Percentiles rank a stretch among this genome's conserved stretches.
Conservation (phyloP, 768 basidiomycete species). For the Suillus brevipes region DNA sequence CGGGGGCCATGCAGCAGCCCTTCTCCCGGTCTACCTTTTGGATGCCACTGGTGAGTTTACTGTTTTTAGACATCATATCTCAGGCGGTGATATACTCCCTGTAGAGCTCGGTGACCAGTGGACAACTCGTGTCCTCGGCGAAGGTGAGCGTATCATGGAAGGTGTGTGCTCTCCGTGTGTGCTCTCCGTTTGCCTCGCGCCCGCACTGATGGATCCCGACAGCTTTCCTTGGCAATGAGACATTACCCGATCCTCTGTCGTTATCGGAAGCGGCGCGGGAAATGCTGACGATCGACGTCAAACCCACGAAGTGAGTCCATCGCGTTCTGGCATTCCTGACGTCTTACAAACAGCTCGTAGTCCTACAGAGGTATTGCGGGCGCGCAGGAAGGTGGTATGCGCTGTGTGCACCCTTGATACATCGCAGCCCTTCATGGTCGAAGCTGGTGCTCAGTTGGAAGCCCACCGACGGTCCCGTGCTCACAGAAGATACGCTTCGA, state of each 20-base stretch:
- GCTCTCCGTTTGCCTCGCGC: constrained; percentile 25
- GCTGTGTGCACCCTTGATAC: constrained; percentile 54
- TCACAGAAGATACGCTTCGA: constrained; percentile 51
- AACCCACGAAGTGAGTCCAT: constrained; percentile 22
- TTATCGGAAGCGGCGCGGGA: constrained; percentile 57
- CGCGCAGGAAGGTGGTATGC: constrained; percentile 34
- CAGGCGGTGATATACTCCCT: constrained; percentile 5
- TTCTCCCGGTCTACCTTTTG: constrained; percentile 54
- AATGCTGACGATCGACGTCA: constrained; percentile 49
- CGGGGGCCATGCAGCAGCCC: constrained; percentile 20
- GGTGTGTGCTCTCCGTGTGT: constrained; percentile 56
- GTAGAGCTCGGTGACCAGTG: constrained; percentile 58
- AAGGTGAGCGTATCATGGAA: constrained; percentile 49
- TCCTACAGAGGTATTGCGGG: constrained; percentile 53
- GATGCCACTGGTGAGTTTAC: constrained; percentile 62
- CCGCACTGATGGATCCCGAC: constrained; percentile 1
- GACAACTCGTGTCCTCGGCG: constrained; percentile 52
- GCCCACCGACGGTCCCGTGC: constrained; percentile 54
- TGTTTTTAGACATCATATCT: neutral
- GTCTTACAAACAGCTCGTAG: constrained; percentile 36
- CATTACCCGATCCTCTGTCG: constrained; percentile 11
- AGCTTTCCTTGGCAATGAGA: constrained; percentile 56
- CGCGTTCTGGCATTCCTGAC: neutral
- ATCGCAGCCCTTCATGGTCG: constrained; percentile 63
- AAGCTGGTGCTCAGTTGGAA: constrained; percentile 53